Conservation (phyloP, 2,329 filamentous ascomycete species). For the Ophiostoma novo-ulmi region DNA sequence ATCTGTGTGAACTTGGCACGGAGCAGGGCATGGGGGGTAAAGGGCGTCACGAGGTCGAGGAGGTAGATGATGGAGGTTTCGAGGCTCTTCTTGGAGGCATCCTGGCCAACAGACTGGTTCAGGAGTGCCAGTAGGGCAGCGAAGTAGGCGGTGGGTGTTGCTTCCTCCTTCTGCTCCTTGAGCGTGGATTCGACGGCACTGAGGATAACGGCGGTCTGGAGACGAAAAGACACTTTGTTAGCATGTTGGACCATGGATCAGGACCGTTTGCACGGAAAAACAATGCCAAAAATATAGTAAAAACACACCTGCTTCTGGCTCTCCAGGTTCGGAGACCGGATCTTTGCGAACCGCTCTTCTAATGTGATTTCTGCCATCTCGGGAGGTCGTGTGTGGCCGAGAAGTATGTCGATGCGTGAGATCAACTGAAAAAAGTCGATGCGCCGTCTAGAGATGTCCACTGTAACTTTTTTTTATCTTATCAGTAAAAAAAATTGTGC, state of each 20-base stretch:
- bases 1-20: constrained; percentile 95
- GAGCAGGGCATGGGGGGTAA: constrained; percentile 77
- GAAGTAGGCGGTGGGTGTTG: constrained; percentile 88
- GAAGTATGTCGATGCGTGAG: constrained; percentile 5
- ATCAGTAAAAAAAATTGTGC: constrained; percentile 23
- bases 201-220: constrained; percentile 76
- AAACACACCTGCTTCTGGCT: constrained; percentile 78
- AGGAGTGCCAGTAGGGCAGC: constrained; percentile 88
- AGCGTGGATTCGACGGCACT: constrained; percentile 90
- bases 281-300: background rate
- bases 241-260: background rate
- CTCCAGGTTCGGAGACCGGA: constrained; percentile 91
- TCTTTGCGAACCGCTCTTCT: constrained; percentile 92
- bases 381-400: constrained; percentile 1
- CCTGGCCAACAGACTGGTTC: constrained; percentile 64
- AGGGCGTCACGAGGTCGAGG: constrained; percentile 84
- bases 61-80: constrained; percentile 88
- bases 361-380: constrained; percentile 52
- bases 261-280: background rate
- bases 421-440: constrained; percentile 14
- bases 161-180: constrained; percentile 75
- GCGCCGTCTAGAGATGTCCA: background rate
- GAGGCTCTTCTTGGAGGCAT: constrained; percentile 72
- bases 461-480: constrained; percentile 25
- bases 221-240: background rate